Conservation (phyloP, 306 rosid species). For the Quercus gilva region DNA sequence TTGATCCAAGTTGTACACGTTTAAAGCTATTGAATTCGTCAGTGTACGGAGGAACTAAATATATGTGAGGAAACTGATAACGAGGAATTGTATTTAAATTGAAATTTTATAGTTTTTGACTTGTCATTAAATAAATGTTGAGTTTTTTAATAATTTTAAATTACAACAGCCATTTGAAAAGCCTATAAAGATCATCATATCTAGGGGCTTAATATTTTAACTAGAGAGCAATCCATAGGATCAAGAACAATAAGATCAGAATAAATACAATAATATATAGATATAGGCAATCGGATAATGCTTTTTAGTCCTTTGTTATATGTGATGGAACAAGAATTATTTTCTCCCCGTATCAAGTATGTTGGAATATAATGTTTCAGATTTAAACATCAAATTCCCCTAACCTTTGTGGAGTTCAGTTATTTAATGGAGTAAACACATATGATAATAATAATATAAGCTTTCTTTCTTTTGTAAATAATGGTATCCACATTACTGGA, state of each 20-base stretch:
- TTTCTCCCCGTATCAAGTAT: no score
- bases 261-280: background rate
- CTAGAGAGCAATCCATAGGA: conserved; percentile 1
- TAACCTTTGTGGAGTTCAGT: background rate
- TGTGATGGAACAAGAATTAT: background rate
- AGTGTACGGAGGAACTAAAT: conserved; percentile 12
- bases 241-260: background rate
- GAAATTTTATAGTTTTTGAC: no score
- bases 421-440: background rate
- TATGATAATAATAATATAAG: background rate
- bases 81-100: no score
- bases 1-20: background rate
- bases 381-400: background rate
- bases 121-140: no score
- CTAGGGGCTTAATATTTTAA: background rate
- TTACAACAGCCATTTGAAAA: conserved; percentile 22
- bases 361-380: no score
- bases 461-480: conserved; percentile 5
- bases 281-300: background rate
- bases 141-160: background rate
- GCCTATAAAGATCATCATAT: background rate
- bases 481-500: conserved; percentile 9
- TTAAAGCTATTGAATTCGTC: conserved; percentile 15
- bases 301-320: background rate
- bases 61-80: no score